These are phyloP conservation scores for Miamiensis avidus DNA, from an alignment of 169 alveolate species.

Conservation along the genomic window DNA sequence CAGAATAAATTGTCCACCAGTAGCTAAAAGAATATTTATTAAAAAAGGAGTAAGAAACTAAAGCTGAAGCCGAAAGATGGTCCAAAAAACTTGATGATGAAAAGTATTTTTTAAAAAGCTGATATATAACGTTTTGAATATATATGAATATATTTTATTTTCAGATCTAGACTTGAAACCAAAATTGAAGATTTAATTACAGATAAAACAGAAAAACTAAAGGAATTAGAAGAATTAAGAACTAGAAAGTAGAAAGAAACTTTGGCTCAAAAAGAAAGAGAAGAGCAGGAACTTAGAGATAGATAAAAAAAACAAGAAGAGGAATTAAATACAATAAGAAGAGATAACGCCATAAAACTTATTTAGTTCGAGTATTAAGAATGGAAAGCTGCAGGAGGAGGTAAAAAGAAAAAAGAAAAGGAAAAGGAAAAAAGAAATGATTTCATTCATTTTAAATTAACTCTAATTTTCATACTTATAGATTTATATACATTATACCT, in stretches of 20 bases:
- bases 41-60: slow-evolving; percentile 38
- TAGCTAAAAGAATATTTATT: slow-evolving; percentile 33
- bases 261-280: slow-evolving; percentile 31
- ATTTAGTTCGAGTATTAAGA: slow-evolving; percentile 44
- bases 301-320: slow-evolving; percentile 17
- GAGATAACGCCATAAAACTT: slow-evolving; percentile 47
- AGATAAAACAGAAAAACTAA: slow-evolving; percentile 2
- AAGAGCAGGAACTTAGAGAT: slow-evolving; percentile 38
- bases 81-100: slow-evolving; percentile 19
- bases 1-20: slow-evolving; percentile 40
- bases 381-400: slow-evolving; percentile 48
- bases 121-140: not conserved
- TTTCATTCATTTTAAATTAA: not conserved
- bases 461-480: no score
- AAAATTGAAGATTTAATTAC: not conserved
- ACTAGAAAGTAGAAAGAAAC: slow-evolving; percentile 33
- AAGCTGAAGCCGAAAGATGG: slow-evolving; percentile 31
- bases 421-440: slow-evolving; percentile 15
- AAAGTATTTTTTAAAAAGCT: slow-evolving; percentile 23
- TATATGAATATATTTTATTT: not conserved
- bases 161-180: not conserved
- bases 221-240: slow-evolving; percentile 35
- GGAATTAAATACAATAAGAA: slow-evolving; percentile 30
- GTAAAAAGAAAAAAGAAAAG: slow-evolving; percentile 40
- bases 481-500: no score